These are phyloP conservation scores for Aspergillus diversus DNA, from an alignment of 495 filamentous ascomycete species.

Conservation along the genomic window DNA sequence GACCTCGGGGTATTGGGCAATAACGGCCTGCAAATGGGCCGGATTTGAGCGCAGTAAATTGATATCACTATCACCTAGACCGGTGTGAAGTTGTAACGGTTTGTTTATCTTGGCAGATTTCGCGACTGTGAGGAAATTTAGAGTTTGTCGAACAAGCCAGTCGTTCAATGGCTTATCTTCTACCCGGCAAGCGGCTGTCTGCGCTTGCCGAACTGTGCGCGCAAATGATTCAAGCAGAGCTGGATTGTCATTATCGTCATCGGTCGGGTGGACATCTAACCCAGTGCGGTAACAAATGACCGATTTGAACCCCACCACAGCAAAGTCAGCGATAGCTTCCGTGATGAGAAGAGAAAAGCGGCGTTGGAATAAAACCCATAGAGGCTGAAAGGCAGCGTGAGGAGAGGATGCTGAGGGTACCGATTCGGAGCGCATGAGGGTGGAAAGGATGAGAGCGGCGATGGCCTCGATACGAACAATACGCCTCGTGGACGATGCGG, in stretches of 20 bases:
- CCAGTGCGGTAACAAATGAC: constrained; percentile 85
- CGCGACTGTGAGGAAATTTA: constrained; percentile 35
- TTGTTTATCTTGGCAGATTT: constrained; percentile 49
- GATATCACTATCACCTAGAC: constrained; percentile 84
- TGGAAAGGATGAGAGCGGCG: constrained; percentile 64
- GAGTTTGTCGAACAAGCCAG: constrained; percentile 60
- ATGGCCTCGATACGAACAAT: constrained; percentile 86
- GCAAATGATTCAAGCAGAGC: constrained; percentile 36
- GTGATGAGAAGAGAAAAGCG: constrained; percentile 54
- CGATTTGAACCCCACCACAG: constrained; percentile 84
- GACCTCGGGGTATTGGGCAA: constrained; percentile 67
- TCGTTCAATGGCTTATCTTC: constrained; percentile 66
- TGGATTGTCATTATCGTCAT: constrained; percentile 27
- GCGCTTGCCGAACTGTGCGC: constrained; percentile 31
- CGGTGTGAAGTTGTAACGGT: constrained; percentile 86
- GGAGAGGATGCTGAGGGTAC: constrained; percentile 5
- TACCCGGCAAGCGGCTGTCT: constrained; percentile 52
- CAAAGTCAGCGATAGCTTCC: constrained; percentile 59
- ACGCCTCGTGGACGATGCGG: constrained; percentile 63
- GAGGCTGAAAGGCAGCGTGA: constrained; percentile 24
- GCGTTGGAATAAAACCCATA: constrained; percentile 44
- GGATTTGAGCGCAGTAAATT: constrained; percentile 71
- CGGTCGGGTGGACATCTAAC: constrained; percentile 50
- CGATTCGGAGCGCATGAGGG: constrained; percentile 32
- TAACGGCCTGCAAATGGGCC: constrained; percentile 74